Conservation (phyloP, 371 early-diverging fungal genomes). For the Syncephalastrum racemosum region DNA sequence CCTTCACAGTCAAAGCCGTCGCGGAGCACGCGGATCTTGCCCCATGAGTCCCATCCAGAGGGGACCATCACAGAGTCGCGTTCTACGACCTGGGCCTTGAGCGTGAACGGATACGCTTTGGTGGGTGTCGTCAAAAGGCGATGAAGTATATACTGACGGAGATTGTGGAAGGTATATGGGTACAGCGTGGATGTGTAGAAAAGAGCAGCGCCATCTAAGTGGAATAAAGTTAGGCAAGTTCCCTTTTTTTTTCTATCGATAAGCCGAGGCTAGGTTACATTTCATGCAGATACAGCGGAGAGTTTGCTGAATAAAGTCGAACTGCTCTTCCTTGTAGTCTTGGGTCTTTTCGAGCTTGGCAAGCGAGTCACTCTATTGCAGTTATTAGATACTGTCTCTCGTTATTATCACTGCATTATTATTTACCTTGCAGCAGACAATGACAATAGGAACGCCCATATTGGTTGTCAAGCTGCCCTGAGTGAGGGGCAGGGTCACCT, state of each 20-base stretch:
- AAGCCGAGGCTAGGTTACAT: slow-evolving; percentile 55
- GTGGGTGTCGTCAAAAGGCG: slow-evolving; percentile 57
- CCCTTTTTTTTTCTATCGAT: not conserved
- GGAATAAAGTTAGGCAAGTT: not conserved
- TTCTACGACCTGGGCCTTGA: slow-evolving; percentile 82
- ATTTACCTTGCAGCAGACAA: slow-evolving; percentile 89
- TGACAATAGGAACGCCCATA: slow-evolving; percentile 83
- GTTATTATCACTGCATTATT: too few species aligned
- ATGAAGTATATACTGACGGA: slow-evolving; percentile 85
- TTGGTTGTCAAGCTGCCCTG: slow-evolving; percentile 83
- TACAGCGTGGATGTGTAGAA: slow-evolving; percentile 86
- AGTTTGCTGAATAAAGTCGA: slow-evolving; percentile 94
- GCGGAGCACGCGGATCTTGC: slow-evolving; percentile 80
- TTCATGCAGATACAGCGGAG: slow-evolving; percentile 88
- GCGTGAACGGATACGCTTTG: slow-evolving; percentile 58
- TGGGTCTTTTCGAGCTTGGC: slow-evolving; percentile 76
- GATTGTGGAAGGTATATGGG: slow-evolving; percentile 72
- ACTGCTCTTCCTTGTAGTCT: slow-evolving; percentile 88
- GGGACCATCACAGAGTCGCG: slow-evolving; percentile 89
- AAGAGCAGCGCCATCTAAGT: slow-evolving; percentile 86
- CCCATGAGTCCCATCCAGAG: slow-evolving; percentile 93
- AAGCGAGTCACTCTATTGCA: slow-evolving; percentile 75
- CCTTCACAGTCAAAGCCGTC: slow-evolving; percentile 77
- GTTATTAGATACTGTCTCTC: not conserved
- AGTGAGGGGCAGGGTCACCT: slow-evolving; percentile 75